Evolutionary conservation across 768 basidiomycete species (phyloP), one percentile per base, ranked within the genome.

Genomic region (Mycena leptocephala): DNA sequence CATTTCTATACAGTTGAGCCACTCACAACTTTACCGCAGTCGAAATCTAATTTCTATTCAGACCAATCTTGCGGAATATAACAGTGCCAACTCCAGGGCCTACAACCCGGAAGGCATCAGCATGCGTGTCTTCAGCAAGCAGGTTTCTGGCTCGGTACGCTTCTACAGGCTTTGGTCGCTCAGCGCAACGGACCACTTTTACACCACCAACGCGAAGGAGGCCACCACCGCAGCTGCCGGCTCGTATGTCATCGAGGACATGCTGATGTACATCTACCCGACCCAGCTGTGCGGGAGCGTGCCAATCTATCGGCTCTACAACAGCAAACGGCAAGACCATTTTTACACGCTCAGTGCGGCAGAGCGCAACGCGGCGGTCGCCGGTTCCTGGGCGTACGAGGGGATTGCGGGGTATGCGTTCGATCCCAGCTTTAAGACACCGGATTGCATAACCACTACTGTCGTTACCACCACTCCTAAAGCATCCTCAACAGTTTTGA

Each of bases 221-320:
- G 62, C 62, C 2, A n/a, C n/a, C n/a, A n/a, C n/a, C n/a, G 28
- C 28, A 30, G 10, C 30, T 30, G 39, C 24, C 39, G 24, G 10
- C 28, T 39, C 26, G 13, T 41, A 46, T 18, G 24, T 18, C 2
- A 46, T 43, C 24, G 41, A 43, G 37, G 62, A 63, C 13, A 30
- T 32, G 41, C 24, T 7, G 24, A 63, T 63, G 62, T 63, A 63
- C 28, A 30, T 63, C 26, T 63, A 63, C 16, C 62, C 39, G 14
- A 63, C 62, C 26, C 39, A 43, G 62, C 13, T 43, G 26, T 63
- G 62, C 41, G 62, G 62, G 62, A 63, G n/a, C 20, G 62, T 63
- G 6, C 62, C 62, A 32, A 22, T 63, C 14, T 63, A 63, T 39
- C 62, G 62, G 39, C n/a, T 39, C 16, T 63, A 20, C 6, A 26